A percentile compares a stretch with the other conserved stretches of the same genome.
Conservation (phyloP, 495 filamentous ascomycete species). For the Daldinia caldariorum region DNA sequence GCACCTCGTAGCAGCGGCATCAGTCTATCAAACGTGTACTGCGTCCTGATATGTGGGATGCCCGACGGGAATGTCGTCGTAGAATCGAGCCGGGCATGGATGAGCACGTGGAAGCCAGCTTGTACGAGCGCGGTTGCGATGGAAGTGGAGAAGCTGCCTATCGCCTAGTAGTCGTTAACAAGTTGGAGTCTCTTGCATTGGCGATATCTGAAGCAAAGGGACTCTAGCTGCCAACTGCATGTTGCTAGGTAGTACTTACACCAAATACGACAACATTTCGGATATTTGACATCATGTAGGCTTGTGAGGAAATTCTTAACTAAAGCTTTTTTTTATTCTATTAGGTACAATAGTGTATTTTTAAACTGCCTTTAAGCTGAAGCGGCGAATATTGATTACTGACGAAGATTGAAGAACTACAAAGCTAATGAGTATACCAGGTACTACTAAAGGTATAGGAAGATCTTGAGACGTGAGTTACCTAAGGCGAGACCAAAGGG, state of each 20-base stretch:
- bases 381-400: too few relatives aligned
- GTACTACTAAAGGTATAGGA: too few relatives aligned
- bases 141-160: conserved; percentile 62
- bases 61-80: conserved; percentile 44
- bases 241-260: conserved; percentile 45
- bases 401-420: too few relatives aligned
- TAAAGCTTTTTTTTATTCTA: too few relatives aligned
- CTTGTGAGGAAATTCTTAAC: neutral
- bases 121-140: conserved; percentile 58
- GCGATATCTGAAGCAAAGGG: neutral
- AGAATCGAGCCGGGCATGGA: conserved; percentile 56
- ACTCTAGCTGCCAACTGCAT: neutral
- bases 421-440: too few relatives aligned
- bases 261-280: conserved; percentile 55
- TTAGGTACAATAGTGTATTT: too few relatives aligned
- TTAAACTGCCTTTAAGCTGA: neutral
- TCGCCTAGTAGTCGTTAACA: conserved; percentile 50
- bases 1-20: conserved; percentile 52
- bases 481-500: neutral
- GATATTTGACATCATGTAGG: conserved; percentile 46
- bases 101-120: conserved; percentile 59
- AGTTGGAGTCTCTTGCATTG: conserved; percentile 5
- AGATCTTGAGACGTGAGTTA: neutral
- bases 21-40: conserved; percentile 58
- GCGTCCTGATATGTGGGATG: conserved; percentile 50